Conservation (phyloP, 2,329 filamentous ascomycete species). For the Alternaria solani region DNA sequence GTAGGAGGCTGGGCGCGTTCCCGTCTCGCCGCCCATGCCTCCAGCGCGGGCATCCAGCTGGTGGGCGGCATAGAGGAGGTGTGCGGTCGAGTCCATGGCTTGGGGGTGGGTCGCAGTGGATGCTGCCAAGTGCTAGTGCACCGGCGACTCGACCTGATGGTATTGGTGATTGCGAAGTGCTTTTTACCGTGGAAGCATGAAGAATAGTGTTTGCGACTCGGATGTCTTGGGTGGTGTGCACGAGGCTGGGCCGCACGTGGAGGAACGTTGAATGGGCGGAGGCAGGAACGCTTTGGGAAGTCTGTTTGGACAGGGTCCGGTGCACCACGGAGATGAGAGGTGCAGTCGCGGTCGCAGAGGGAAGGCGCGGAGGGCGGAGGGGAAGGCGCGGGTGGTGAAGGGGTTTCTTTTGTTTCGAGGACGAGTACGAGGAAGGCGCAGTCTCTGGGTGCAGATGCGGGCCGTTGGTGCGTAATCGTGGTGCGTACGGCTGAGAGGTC, state of each 20-base stretch:
- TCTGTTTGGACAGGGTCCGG: slow-evolving; percentile 28
- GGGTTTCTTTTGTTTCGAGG: background rate
- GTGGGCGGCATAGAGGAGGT: slow-evolving; percentile 52
- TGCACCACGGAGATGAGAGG: slow-evolving; percentile 22
- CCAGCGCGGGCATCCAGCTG: slow-evolving; percentile 57
- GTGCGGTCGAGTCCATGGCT: slow-evolving; percentile 55
- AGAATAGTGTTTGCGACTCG: background rate
- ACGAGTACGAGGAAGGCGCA: slow-evolving; percentile 20
- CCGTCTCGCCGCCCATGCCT: slow-evolving; percentile 36
- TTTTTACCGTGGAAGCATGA: slow-evolving; percentile 27
- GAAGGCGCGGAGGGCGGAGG: slow-evolving; percentile 6
- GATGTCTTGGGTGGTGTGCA: slow-evolving; percentile 4
- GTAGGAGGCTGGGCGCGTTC: slow-evolving; percentile 66
- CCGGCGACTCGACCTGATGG: slow-evolving; percentile 18
- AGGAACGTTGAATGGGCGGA: slow-evolving; percentile 14
- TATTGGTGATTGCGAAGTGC: slow-evolving; percentile 6
- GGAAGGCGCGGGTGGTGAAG: background rate
- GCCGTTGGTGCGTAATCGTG: slow-evolving; percentile 19
- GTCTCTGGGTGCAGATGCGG: slow-evolving; percentile 6
- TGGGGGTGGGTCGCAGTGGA: slow-evolving; percentile 19
- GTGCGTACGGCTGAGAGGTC: slow-evolving; percentile 19
- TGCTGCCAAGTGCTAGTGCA: slow-evolving; percentile 24
- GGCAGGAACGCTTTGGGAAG: slow-evolving; percentile 27
- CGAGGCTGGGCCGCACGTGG: slow-evolving; percentile 18
- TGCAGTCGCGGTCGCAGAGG: slow-evolving; percentile 1